phyloP scores from a whole-genome alignment of 2,329 filamentous ascomycete species.

The Sporothrix inflata region DNA sequence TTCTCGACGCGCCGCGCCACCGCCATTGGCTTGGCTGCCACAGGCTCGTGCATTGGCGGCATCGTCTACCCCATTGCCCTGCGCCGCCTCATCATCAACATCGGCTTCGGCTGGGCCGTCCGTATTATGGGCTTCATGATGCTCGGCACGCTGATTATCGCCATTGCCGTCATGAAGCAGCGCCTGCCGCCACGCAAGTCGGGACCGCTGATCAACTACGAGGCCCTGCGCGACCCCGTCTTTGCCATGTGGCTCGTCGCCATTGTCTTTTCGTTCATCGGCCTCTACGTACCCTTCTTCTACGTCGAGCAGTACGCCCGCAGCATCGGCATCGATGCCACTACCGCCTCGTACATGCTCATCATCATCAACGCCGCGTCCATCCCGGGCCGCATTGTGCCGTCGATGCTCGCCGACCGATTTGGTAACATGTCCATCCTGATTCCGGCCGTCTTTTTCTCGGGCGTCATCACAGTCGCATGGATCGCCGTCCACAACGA shows the following conservation, averaged over 20 bases:
- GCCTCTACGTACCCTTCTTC: conserved; percentile 30
- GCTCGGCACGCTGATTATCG: conserved; percentile 29
- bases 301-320: conserved; percentile 30
- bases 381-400: conserved; percentile 29
- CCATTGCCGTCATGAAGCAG: conserved; percentile 28
- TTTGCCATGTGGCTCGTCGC: conserved; percentile 27
- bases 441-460: conserved; percentile 24
- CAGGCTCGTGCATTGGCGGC: conserved; percentile 40
- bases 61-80: conserved; percentile 36
- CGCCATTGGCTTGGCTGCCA: conserved; percentile 25
- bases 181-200: conserved; percentile 31
- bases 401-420: conserved; percentile 28
- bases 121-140: conserved; percentile 33
- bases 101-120: conserved; percentile 37
- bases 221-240: conserved; percentile 28
- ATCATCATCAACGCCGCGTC: conserved; percentile 30
- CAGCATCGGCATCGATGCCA: conserved; percentile 18
- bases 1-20: conserved; percentile 28
- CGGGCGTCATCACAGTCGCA: conserved; percentile 24
- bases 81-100: conserved; percentile 36
- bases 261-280: conserved; percentile 29
- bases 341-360: conserved; percentile 29
- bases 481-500: conserved; percentile 39
- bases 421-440: conserved; percentile 28
- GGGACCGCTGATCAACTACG: conserved; percentile 31